Conservation (phyloP, 1,284 basidiomycete genomes). For the Anthracocystis panici-leucophaei region DNA sequence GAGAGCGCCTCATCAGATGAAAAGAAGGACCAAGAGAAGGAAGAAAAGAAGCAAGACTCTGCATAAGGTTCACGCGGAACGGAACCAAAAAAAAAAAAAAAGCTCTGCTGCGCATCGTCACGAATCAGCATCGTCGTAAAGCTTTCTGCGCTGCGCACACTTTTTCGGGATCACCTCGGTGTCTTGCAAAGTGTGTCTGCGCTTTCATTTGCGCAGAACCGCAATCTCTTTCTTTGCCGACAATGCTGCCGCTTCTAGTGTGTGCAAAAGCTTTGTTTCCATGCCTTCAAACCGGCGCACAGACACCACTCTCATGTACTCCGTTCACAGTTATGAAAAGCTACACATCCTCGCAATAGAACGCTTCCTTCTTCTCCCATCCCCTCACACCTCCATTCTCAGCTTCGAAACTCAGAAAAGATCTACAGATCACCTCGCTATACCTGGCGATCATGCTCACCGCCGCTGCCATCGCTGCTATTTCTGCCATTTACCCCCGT, state of each 20-base stretch:
- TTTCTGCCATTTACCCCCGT: not conserved
- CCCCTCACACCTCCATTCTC: not conserved
- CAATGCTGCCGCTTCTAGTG: not conserved
- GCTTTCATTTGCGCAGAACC: not conserved
- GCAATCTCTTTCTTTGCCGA: not conserved
- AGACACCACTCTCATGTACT: conserved; percentile 16
- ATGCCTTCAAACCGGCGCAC: not conserved
- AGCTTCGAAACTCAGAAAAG: too few species aligned
- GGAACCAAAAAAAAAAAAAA: not conserved
- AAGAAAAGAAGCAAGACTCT: conserved; percentile 10
- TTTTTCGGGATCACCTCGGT: not conserved
- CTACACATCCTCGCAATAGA: conserved; percentile 6
- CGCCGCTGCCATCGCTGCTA: too few species aligned
- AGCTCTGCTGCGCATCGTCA: conserved; percentile 26
- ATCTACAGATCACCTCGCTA: too few species aligned
- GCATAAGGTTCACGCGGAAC: conserved; percentile 17
- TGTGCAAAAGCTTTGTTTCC: not conserved
- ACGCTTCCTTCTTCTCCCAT: not conserved
- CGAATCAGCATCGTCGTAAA: conserved; percentile 20
- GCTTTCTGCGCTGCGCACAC: conserved; percentile 13
- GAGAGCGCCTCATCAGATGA: not conserved
- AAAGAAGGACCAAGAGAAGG: not conserved
- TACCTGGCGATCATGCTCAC: too few species aligned
- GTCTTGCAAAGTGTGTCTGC: not conserved
- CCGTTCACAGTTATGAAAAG: conserved; percentile 1